Base-by-base conservation (phyloP, 345 rosid species). In the Abelmoschus esculentus region DNA sequence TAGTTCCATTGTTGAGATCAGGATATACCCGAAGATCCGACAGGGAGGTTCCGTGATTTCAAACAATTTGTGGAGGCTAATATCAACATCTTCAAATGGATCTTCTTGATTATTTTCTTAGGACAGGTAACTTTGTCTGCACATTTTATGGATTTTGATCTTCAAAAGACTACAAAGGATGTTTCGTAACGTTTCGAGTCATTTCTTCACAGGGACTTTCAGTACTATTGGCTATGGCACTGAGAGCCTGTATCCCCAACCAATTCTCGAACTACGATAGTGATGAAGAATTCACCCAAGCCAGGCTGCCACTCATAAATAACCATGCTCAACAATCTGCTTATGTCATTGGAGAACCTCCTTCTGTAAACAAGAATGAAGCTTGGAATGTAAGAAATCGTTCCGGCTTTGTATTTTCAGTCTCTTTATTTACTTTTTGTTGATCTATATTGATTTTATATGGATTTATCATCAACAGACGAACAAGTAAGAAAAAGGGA, bases 11-110 rank as follows among this genome's bases (percentile, higher is more conserved):
- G 40, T 18, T 3, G 58, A 47, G 11, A 60, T 19, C 71, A 86
- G 87, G 91, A 86, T 81, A 73, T 86, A 28, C 88, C 91, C 0
- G 82, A 83, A 63, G 91, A 87, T 77, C 86, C 83, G 34, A 87
- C 87, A 0, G 87, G 86, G 29, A 85, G 85, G 62, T 75, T 87
- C 54, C 80, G 73, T 18, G 84, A 82, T 73, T 82, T 85, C 59
- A 72, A 75, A 72, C 76, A 80, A 14, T 85, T 82, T 67, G 82
- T 87, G 32, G 18, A 80, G 53, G 79, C 87, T 0, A 83, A 87
- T 66, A 53, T 71, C 10, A 76, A 85, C 69, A 31, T 67, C 74
- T 83, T 73, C 75, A 75, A 79, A 78, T 80, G 84, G 84, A 78
- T 82, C 61, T 80, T 72, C 56, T 36, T 83, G 55, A 17, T 80